Base-by-base conservation (phyloP, 805 yeast species). In the Yarrowia sp. region DNA sequence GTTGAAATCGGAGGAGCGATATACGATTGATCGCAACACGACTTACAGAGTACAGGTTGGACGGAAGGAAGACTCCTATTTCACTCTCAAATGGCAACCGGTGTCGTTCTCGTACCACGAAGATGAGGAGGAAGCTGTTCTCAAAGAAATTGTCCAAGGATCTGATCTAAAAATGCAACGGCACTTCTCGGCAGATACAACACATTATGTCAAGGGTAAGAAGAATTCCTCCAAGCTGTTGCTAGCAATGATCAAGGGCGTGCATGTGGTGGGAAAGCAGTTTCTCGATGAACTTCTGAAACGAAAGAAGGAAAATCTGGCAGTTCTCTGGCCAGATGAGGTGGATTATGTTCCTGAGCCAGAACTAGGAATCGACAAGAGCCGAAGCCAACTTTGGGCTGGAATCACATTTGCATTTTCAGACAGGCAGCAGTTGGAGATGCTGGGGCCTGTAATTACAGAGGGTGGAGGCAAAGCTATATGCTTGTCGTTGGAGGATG, bases 161-260 rank as follows among this genome's bases (percentile, higher is more conserved):
- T 55, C 61, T 8, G 80, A 76, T 15, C 68, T 77, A 13, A 72
- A 71, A 36, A 70, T 73, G 43, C 61, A 72, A 33, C 51, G 69
- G 3, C 66, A 70, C 13, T 60, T 70, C 15, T 65, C 57, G 17
- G 66, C 66, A 4, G 32, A 31, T 8, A 76, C 78, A 1, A 71
- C 73, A 15, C 74, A 70, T 32, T 66, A 71, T 15, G 67, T 76
- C 17, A 68, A 71, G 64, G 69, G 69, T 5, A 66, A 69, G 32
- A 65, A 66, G 45, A 58, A 68, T 32, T 71, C 79, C 1, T 65
- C 74, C n/a, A 72, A 72, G 42, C 64, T 74, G 2, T 65, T 76
- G 33, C 74, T 71, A 15, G 80, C 81, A 0, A 64, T 78, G 64
- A 68, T 74, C 15, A 61, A 66, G 8, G 70, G 68, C 9, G 68